A percentile compares a stretch with the other conserved stretches of the same genome.
These are phyloP conservation scores for Fusarium fujikuroi DNA, from an alignment of 2,329 filamentous ascomycete genomes.

Conservation along the genomic window DNA sequence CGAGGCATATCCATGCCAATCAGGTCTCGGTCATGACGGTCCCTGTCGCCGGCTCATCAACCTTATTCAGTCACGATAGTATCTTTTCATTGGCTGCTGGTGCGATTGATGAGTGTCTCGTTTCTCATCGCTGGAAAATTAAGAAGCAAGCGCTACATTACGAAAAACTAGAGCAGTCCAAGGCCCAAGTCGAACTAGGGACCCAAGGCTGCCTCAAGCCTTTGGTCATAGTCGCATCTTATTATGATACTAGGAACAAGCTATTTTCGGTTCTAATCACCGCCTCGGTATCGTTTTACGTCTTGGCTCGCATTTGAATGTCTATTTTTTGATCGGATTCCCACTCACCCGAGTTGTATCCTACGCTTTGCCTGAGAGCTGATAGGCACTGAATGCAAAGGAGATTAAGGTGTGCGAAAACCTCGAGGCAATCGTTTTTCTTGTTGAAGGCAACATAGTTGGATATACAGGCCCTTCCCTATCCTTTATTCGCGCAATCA, in stretches of 20 bases:
- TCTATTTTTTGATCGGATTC: background rate
- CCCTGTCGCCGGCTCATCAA: constrained; percentile 32
- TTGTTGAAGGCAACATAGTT: background rate
- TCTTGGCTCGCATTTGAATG: background rate
- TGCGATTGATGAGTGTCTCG: constrained; percentile 15
- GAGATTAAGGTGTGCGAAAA: background rate
- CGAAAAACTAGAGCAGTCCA: constrained; percentile 10
- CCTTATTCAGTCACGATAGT: constrained; percentile 25
- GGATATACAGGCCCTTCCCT: background rate
- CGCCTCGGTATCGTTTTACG: constrained; percentile 1
- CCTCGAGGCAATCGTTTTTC: background rate
- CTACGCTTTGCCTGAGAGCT: background rate
- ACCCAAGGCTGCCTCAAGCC: constrained; percentile 5
- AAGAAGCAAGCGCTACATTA: constrained; percentile 24
- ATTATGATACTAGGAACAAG: constrained; percentile 7
- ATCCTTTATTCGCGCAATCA: constrained; percentile 23
- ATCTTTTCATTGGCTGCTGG: constrained; percentile 20
- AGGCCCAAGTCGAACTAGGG: background rate
- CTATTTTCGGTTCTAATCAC: constrained; percentile 9
- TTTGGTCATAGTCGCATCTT: constrained; percentile 4
- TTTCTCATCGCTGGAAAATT: constrained; percentile 30
- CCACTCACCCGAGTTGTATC: background rate
- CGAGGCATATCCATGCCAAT: constrained; percentile 34
- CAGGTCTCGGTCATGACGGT: constrained; percentile 19
- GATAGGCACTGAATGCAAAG: background rate